A percentile compares a stretch with the other conserved stretches of the same genome.
Conservation (phyloP, 2,329 filamentous ascomycete species). For the Pezicula radicicola region DNA sequence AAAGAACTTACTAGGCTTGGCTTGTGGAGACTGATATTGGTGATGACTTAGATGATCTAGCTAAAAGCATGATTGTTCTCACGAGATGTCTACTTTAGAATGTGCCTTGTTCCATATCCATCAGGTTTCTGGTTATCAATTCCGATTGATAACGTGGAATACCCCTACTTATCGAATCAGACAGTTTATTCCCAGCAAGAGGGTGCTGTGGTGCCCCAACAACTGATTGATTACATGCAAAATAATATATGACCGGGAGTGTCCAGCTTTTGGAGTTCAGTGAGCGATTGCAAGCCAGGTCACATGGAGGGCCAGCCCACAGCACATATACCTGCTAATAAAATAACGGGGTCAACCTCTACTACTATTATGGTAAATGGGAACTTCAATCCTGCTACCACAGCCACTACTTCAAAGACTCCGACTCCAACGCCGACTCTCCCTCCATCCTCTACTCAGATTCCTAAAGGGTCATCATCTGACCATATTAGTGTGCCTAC, state of each 20-base stretch:
- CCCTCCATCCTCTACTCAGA: background rate
- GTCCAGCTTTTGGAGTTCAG: background rate
- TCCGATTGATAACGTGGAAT: background rate
- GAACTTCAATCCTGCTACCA: background rate
- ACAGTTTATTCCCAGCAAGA: background rate
- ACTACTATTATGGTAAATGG: constrained; percentile 8
- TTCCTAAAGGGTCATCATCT: background rate
- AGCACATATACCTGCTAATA: constrained; percentile 11
- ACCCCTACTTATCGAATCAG: background rate
- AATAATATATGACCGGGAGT: constrained; percentile 2
- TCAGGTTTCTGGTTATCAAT: constrained; percentile 5
- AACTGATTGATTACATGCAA: constrained; percentile 9
- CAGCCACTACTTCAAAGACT: background rate
- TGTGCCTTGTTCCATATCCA: background rate
- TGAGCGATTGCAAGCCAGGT: constrained; percentile 7
- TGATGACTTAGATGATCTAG: background rate
- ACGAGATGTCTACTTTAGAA: background rate
- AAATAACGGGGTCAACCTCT: constrained; percentile 1
- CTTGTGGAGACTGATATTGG: constrained; percentile 10
- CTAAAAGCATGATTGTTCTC: background rate
- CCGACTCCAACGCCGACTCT: background rate
- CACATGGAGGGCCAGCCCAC: constrained; percentile 8
- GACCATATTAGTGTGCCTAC: background rate
- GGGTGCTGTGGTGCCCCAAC: background rate
- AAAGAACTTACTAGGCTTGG: constrained; percentile 4